These are phyloP conservation scores for Dioscorea zingiberensis DNA, from an alignment of 106 monocot species.

Conservation along the genomic window DNA sequence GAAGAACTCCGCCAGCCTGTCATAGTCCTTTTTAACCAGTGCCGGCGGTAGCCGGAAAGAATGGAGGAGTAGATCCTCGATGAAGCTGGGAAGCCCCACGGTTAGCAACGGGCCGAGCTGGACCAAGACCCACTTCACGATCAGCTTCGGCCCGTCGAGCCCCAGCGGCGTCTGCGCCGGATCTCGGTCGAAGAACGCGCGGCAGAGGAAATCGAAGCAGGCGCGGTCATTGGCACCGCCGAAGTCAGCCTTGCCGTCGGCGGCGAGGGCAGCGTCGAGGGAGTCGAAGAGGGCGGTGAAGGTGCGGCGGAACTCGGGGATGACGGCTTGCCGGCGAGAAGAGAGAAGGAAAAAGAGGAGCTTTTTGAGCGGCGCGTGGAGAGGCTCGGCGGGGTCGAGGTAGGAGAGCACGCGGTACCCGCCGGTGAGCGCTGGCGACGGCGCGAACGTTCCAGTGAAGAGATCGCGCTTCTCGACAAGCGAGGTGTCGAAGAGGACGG, in stretches of 20 bases:
- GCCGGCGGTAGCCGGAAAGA: conserved; percentile 56
- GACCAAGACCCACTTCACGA: conserved; percentile 71
- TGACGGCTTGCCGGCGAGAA: conserved; percentile 30
- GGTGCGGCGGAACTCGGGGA: conserved; percentile 64
- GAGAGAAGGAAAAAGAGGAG: conserved; percentile 70
- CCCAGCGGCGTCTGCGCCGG: conserved; percentile 40
- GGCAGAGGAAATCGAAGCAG: conserved; percentile 55
- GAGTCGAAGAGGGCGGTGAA: conserved; percentile 45
- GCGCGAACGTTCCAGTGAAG: conserved; percentile 39
- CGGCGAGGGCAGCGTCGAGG: conserved; percentile 49
- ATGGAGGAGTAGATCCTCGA: conserved; percentile 59
- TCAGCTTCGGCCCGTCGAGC: conserved; percentile 51
- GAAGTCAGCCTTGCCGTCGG: conserved; percentile 65
- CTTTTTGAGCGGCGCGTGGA: conserved; percentile 59
- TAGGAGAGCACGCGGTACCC: conserved; percentile 24
- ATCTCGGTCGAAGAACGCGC: conserved; percentile 45
- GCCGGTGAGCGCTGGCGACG: conserved; percentile 23
- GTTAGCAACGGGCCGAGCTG: conserved; percentile 68
- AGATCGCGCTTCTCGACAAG: conserved; percentile 33
- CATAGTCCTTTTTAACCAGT: conserved; percentile 52
- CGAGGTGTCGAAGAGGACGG: conserved; percentile 24
- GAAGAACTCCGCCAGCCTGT: conserved; percentile 65
- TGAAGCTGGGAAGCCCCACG: conserved; percentile 56
- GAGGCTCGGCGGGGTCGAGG: conserved; percentile 32
- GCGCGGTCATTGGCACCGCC: conserved; percentile 54